phyloP scores from a whole-genome alignment of 176 grass and related monocot species.

The Bolboschoenus planiculmis region DNA sequence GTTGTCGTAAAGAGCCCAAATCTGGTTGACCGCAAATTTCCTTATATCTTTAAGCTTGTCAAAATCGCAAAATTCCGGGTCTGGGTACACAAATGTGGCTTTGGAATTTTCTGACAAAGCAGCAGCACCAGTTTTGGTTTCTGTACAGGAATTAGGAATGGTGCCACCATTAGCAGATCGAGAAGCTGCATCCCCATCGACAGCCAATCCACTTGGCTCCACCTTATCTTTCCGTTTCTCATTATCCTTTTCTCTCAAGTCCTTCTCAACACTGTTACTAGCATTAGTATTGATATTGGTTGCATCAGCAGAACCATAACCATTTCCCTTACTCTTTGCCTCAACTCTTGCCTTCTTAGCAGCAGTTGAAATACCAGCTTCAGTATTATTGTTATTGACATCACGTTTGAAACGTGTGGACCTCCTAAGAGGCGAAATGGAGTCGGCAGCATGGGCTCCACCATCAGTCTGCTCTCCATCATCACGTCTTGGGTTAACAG shows the following conservation, averaged over 20 bases:
- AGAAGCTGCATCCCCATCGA: slow-evolving; percentile 23
- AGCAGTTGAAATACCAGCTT: not conserved
- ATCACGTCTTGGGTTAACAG: not conserved
- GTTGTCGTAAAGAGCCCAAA: slow-evolving; percentile 86
- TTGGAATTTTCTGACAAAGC: not conserved
- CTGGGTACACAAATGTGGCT: slow-evolving; percentile 38
- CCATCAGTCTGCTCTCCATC: not conserved
- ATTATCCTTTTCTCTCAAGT: slow-evolving; percentile 28
- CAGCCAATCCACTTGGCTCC: slow-evolving; percentile 19
- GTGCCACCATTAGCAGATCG: slow-evolving; percentile 18
- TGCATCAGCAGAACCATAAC: not conserved
- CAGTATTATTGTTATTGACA: not conserved
- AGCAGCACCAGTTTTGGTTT: not conserved
- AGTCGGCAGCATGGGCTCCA: not conserved
- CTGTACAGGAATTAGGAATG: slow-evolving; percentile 12
- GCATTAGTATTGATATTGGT: not conserved
- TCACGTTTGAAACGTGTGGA: slow-evolving; percentile 13
- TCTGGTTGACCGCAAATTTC: slow-evolving; percentile 58
- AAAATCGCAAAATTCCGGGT: slow-evolving; percentile 84
- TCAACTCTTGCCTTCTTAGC: slow-evolving; percentile 25
- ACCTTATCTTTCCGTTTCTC: slow-evolving; percentile 24
- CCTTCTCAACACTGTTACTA: slow-evolving; percentile 23
- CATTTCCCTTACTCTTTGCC: not conserved
- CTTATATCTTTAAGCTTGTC: slow-evolving; percentile 53
- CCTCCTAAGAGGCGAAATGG: slow-evolving; percentile 5